Evolutionary conservation across 148 eudicot species (phyloP).

Genomic region (Vaccinium macrocarpon): DNA sequence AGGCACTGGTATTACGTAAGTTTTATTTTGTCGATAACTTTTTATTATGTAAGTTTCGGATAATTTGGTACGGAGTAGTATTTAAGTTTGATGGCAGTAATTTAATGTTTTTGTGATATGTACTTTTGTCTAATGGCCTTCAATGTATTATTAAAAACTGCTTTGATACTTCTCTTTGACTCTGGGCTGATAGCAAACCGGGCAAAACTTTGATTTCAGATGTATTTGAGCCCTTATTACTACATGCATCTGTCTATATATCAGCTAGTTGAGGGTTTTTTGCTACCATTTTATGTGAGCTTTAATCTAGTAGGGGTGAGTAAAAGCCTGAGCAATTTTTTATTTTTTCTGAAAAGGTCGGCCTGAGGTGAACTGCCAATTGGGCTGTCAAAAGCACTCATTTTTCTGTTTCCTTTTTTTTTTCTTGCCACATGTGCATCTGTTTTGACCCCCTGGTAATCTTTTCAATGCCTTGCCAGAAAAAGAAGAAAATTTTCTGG

Average conservation of each 20-base stretch:
- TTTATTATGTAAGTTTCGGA: slow-evolving; percentile 25
- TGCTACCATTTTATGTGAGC: neutral
- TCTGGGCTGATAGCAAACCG: neutral
- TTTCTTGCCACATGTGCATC: neutral
- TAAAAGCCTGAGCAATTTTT: neutral
- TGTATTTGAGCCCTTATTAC: neutral
- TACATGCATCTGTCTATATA: neutral
- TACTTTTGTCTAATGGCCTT: neutral
- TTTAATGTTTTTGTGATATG: neutral
- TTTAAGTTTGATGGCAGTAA: slow-evolving; percentile 40
- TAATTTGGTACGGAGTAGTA: slow-evolving; percentile 24
- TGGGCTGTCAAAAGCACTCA: neutral
- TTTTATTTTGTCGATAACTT: neutral
- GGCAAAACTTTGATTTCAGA: neutral
- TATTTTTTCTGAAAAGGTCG: neutral
- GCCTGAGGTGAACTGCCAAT: neutral
- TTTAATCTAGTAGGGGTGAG: neutral
- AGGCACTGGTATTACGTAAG: slow-evolving; percentile 44
- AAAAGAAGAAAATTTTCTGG: neutral
- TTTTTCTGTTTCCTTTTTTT: neutral
- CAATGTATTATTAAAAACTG: neutral
- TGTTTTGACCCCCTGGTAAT: slow-evolving; percentile 6
- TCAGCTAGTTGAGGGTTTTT: neutral
- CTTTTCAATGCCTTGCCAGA: neutral
- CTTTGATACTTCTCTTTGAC: neutral